Conservation (phyloP, 2,329 filamentous ascomycete species). For the Colletotrichum sp. region DNA sequence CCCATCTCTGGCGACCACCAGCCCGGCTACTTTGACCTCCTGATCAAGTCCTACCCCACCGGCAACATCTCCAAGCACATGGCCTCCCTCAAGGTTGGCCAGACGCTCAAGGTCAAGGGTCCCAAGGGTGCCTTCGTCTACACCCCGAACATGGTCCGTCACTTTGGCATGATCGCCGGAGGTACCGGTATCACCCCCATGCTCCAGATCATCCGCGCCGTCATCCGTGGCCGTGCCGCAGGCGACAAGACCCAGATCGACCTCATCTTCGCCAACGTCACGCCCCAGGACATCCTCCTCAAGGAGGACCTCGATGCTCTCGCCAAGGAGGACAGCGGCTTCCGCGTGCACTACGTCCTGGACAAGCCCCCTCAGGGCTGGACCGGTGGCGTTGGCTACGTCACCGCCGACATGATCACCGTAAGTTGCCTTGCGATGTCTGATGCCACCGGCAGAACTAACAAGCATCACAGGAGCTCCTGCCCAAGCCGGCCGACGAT, state of each 20-base stretch:
- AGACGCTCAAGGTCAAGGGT: slow-evolving; percentile 88
- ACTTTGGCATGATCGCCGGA: slow-evolving; percentile 97
- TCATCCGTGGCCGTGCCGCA: slow-evolving; percentile 78
- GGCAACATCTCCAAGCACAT: slow-evolving; percentile 97
- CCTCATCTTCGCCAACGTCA: slow-evolving; percentile 97
- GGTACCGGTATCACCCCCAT: slow-evolving; percentile 98
- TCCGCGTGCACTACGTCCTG: slow-evolving; percentile 92
- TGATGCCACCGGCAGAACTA: slow-evolving; percentile 30
- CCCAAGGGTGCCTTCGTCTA: slow-evolving; percentile 99
- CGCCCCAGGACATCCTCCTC: slow-evolving; percentile 88
- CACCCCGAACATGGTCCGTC: slow-evolving; percentile 93
- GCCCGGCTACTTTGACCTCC: slow-evolving; percentile 90
- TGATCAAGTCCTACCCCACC: slow-evolving; percentile 97
- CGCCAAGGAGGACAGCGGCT: slow-evolving; percentile 75
- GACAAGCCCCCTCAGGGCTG: slow-evolving; percentile 94
- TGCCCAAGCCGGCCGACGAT: slow-evolving; percentile 83
- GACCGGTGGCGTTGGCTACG: slow-evolving; percentile 92
- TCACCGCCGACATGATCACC: slow-evolving; percentile 94
- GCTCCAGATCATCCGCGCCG: slow-evolving; percentile 93
- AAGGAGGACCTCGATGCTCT: slow-evolving; percentile 89
- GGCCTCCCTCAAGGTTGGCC: slow-evolving; percentile 80
- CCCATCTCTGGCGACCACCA: slow-evolving; percentile 90
- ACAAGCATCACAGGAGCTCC: slow-evolving; percentile 62
- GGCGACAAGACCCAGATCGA: slow-evolving; percentile 90
- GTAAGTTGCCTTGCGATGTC: slow-evolving; percentile 47